These are phyloP conservation scores for Globisporangium splendens DNA, from an alignment of 352 stramenopile species.

Conservation along the genomic window DNA sequence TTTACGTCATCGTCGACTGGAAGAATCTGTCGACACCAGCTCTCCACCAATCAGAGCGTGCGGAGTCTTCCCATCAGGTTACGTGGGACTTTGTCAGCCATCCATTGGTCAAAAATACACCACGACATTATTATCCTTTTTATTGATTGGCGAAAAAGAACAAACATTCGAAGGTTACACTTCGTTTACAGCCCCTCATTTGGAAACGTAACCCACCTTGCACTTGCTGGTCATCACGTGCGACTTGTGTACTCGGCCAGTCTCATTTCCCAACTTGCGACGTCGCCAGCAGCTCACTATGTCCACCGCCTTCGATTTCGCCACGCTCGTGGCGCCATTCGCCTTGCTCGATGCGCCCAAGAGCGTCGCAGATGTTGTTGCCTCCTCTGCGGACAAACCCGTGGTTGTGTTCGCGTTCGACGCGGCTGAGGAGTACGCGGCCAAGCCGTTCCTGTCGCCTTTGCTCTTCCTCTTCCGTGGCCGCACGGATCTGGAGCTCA, in stretches of 20 bases:
- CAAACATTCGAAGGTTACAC: background rate
- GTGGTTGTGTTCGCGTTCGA: conserved; percentile 33
- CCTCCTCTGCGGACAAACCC: conserved; percentile 18
- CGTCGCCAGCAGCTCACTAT: background rate
- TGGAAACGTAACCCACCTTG: background rate
- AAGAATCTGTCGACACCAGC: background rate
- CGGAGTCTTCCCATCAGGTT: background rate
- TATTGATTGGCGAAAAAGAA: background rate
- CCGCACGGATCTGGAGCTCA: conserved; percentile 55
- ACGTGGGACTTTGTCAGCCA: background rate
- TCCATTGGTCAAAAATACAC: background rate
- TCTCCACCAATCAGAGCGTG: background rate
- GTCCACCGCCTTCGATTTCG: conserved; percentile 11
- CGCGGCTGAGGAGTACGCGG: conserved; percentile 29
- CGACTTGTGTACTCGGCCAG: background rate
- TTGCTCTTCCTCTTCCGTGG: conserved; percentile 60
- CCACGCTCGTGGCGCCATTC: conserved; percentile 11
- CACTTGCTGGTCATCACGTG: background rate
- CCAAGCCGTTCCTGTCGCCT: conserved; percentile 44
- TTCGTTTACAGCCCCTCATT: background rate
- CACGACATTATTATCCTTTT: background rate
- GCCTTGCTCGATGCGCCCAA: conserved; percentile 1
- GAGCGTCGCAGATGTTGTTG: conserved; percentile 28
- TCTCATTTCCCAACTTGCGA: background rate
- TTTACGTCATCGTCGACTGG: background rate